Percentiles rank a stretch among this genome's conserved stretches.
These are phyloP conservation scores for Heteromeles arbutifolia DNA, from an alignment of 306 rosid species.

Conservation along the genomic window DNA sequence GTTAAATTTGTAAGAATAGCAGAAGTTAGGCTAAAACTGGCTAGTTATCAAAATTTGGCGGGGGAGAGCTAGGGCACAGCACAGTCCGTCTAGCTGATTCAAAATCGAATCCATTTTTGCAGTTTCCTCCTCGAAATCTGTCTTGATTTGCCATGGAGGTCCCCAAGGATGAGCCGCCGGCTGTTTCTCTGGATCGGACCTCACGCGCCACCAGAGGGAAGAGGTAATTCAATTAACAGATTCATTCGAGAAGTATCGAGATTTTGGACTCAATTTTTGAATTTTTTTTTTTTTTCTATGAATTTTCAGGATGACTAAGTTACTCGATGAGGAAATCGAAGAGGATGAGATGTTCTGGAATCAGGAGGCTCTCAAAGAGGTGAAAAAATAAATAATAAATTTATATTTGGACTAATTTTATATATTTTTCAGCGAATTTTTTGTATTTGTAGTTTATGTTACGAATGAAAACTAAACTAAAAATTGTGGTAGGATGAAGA, in stretches of 20 bases:
- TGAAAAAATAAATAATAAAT: background rate
- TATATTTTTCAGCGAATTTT: background rate
- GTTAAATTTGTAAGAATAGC: too few relatives aligned
- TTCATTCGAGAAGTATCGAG: background rate
- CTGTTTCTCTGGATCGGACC: slow-evolving; percentile 46
- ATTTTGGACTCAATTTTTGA: background rate
- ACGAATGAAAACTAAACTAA: background rate
- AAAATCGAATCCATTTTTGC: background rate
- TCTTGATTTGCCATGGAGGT: slow-evolving; percentile 25
- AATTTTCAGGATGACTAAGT: slow-evolving; percentile 42
- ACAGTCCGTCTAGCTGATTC: background rate
- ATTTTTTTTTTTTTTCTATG: background rate
- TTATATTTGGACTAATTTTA: background rate
- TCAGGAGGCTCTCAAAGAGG: slow-evolving; percentile 87
- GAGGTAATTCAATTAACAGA: slow-evolving; percentile 13
- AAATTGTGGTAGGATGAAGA: slow-evolving; percentile 47
- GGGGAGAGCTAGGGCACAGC: background rate
- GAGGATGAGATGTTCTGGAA: slow-evolving; percentile 87
- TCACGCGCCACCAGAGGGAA: slow-evolving; percentile 80
- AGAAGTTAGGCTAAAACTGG: too few relatives aligned
- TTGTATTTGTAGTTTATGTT: background rate
- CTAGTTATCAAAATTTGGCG: background rate
- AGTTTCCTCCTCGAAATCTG: background rate
- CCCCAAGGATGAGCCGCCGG: slow-evolving; percentile 20
- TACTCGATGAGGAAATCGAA: slow-evolving; percentile 70